Base-by-base conservation (phyloP, 2,329 filamentous ascomycete genomes). In the Apiospora arundinis region DNA sequence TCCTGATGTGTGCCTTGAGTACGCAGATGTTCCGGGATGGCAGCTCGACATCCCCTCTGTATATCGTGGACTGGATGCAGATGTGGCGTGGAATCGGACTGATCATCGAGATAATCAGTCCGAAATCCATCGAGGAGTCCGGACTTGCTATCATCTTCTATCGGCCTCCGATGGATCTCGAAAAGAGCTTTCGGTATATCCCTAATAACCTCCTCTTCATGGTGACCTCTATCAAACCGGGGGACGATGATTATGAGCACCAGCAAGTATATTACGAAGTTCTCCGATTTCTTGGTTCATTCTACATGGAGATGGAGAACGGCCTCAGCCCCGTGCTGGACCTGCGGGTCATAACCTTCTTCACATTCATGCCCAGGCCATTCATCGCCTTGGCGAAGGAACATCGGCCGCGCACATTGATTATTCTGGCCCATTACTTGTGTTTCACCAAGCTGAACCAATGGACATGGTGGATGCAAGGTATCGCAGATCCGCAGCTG, bases 61-160 rank as follows among this genome's bases (percentile, higher is more conserved):
- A 85, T 74, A 83, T 89, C 42, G 77, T 89, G 63, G 84, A 89
- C 75, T 90, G 88, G 87, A 86, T 89, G 79, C 75, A 84, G 3
- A 81, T 90, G 16, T 90, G 87, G 87, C 81, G 83, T 12, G 88
- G 88, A 12, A 89, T 86, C 37, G 82, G 85, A 42, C 77, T 86
- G 21, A 86, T 89, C 42, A 79, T 88, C 49, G 78, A 85, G 0
- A 72, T 85, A 16, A 80, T 83, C 49, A 74, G 77, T 1, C 77
- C 78, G 0, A 72, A 76, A 11, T 74, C 72, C 1, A 74, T 83
- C 2, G 74, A 80, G 67, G 77, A 82, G 2, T 84, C 85, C 0
- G 87, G 86, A 21, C 75, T 89, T 70, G 80, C 82, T 1, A 75
- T 80, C 6, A 80, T 90, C 14, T 87, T 90, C 74, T 83, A 82